Evolutionary conservation across 805 yeast species (phyloP), one percentile per base, ranked within the genome.

Genomic region (Hanseniaspora thailandica): DNA sequence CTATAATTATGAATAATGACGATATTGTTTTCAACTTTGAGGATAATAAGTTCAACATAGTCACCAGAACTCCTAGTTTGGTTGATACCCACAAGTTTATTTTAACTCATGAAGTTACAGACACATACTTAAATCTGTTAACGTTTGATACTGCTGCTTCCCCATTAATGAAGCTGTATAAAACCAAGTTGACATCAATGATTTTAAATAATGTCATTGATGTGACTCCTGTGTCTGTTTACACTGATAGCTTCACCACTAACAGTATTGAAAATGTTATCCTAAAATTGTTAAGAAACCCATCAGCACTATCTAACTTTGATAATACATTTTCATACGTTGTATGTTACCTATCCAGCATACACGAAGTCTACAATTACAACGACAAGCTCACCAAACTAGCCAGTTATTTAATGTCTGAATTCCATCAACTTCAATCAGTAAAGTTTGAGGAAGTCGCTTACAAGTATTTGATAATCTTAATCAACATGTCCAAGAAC

Each of bases 381-480:
- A 48, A 17, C 25, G 12, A 15, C 8, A 6, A 17, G 4, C 25
- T 48, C 22, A 17, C 19, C 17, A 48, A 48, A 10, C 22, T 48
- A 2, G 10, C 17, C 9, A 48, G 25, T 15, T 48, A 25, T 30
- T 31, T 48, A 13, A 48, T 48, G 52, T 31, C 52, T 25, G 52
- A 48, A 13, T 48, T 48, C 15, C 35, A 28, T 13, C 52, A 48
- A 48, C 25, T 48, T 17, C 19, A 25, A 10, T 19, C 46, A 12
- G 22, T 28, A 20, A n/a, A 41, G 23, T 48, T 48, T 48, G 52
- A 48, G 34, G 6, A 15, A 17, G 23, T 4, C 13, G 13, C 17
- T 23, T 48, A 40, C 19, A 48, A 41, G 26, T 25, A 17, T 17
- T 33, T 40, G 25, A 34, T 48, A 3, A 41, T 48, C 6, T 23